A percentile compares a stretch with the other conserved stretches of the same genome.
Evolutionary conservation across 2,329 filamentous ascomycete species (phyloP).

Genomic region (Biscogniauxia marginata): DNA sequence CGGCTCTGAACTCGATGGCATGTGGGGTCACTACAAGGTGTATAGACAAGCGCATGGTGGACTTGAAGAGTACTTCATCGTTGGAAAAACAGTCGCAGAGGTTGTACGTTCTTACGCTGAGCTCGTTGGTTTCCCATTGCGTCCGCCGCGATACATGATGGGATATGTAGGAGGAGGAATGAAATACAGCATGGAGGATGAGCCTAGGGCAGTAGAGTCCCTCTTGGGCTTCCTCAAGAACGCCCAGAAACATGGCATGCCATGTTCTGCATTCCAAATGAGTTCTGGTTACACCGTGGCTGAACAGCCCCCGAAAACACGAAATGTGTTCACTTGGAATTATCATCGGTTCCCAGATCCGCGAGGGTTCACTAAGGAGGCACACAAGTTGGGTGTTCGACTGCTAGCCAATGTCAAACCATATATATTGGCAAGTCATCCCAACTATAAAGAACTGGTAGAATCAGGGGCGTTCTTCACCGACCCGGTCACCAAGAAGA

Average conservation of each 20-base stretch:
- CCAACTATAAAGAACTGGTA: slow-evolving; percentile 62
- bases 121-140: slow-evolving; percentile 64
- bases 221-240: slow-evolving; percentile 61
- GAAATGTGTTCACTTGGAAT: slow-evolving; percentile 74
- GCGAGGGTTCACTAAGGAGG: slow-evolving; percentile 59
- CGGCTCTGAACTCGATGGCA: slow-evolving; percentile 71
- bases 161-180: slow-evolving; percentile 68
- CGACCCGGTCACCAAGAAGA: slow-evolving; percentile 50
- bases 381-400: slow-evolving; percentile 63
- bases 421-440: slow-evolving; percentile 66
- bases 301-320: slow-evolving; percentile 64
- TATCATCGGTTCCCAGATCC: slow-evolving; percentile 67
- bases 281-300: slow-evolving; percentile 70
- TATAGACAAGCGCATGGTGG: slow-evolving; percentile 72
- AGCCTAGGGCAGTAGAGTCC: slow-evolving; percentile 54
- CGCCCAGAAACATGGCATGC: slow-evolving; percentile 63
- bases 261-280: slow-evolving; percentile 71
- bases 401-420: slow-evolving; percentile 73
- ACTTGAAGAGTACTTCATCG: slow-evolving; percentile 67
- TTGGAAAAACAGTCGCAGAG: slow-evolving; percentile 64
- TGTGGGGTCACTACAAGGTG: slow-evolving; percentile 74
- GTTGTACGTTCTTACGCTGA: slow-evolving; percentile 66
- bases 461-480: slow-evolving; percentile 61
- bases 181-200: slow-evolving; percentile 52
- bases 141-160: slow-evolving; percentile 70